Evolutionary conservation across 495 filamentous ascomycete species (phyloP), one percentile per base, ranked within the genome.

Genomic region (Hypoxylon rickii): DNA sequence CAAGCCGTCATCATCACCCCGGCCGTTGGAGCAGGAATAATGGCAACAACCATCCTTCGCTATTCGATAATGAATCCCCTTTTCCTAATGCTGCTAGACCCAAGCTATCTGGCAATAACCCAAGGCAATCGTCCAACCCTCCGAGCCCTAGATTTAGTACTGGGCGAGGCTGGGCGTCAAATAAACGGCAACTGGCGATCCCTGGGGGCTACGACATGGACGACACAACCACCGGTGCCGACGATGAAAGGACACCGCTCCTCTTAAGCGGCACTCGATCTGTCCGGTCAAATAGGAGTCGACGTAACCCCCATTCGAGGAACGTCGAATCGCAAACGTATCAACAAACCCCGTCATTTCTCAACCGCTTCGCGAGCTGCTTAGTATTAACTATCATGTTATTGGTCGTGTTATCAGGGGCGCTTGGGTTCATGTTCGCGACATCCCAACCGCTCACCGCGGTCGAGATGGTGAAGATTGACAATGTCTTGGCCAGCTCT

Each of bases 181-280:
- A 61, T 10, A 72, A 67, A 48, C 46, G 71, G 44, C 68, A 70
- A 13, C 58, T 68, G 39, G 59, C 68, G 11, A 39, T 73, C 13
- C 65, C 77, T 11, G 67, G 69, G 1, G 69, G 72, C 16, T 86
- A 87, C 48, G 79, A 81, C 48, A 61, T 81, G 26, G 79, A 80
- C 50, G 79, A 80, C 44, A 44, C 70, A 42, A 76, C 76, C 2
- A 73, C 73, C 7, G 89, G 88, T 13, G 91, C 89, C 18, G 93
- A 96, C 66, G 93, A 97, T 67, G 94, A 98, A 71, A 84, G 87
- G 24, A 92, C 90, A 1, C 93, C 94, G 1, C 76, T 98, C 40
- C 82, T 97, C 4, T 44, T 65, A 24, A 64, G 64, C 13, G 70
- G 68, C 3, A 68, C 76, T 8, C 82, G 85, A 2, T 86, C 86